Evolutionary conservation across 495 filamentous ascomycete species (phyloP), one percentile per base, ranked within the genome.

Genomic region (Hyaloscypha bicolor): DNA sequence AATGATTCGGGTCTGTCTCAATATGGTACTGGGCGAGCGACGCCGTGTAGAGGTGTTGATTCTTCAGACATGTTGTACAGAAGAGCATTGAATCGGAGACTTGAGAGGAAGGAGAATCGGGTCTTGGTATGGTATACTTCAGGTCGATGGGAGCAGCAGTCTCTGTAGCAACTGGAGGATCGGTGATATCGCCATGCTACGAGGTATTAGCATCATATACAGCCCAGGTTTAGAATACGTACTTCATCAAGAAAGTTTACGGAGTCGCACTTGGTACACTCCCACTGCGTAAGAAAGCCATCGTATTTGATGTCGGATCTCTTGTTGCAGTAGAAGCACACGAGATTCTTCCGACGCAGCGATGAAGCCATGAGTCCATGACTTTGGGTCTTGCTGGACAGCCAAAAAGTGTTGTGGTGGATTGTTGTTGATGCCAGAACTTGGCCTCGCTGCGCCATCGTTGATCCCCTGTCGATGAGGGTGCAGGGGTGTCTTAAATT

Each of bases 181-280:
- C 93, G 56, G 90, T 91, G 55, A 96, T 93, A 61, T 94, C 84
- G 72, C 93, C 93, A 74, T 92, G 85, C 90, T 94, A 71, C 25
- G 32, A 51, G 55, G 22, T 31, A 57, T 74, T 55, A 71, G 62
- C 22, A 29, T 53, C 14, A 22, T 73, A 58, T 55, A 62, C 37
- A 76, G 59, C 59, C 57, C 14, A 21, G 39, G 6, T 9, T 45
- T 14, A 32, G 32, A 16, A 33, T 35, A 69, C 78, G 42, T 74
- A 85, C 86, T 76, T 85, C 79, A 73, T 97, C 93, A 9, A 96
- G 79, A 77, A 89, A 91, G 77, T 96, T 97, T 64, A 89, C 86
- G 25, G 92, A 89, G 67, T 93, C 91, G 79, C 93, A 96, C 63
- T 86, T 79, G 12, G 81, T 73, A 72, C 93, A 96, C 21, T 86